These are phyloP conservation scores for Nissolia schottii DNA, from an alignment of 306 rosid genomes.

Conservation along the genomic window DNA sequence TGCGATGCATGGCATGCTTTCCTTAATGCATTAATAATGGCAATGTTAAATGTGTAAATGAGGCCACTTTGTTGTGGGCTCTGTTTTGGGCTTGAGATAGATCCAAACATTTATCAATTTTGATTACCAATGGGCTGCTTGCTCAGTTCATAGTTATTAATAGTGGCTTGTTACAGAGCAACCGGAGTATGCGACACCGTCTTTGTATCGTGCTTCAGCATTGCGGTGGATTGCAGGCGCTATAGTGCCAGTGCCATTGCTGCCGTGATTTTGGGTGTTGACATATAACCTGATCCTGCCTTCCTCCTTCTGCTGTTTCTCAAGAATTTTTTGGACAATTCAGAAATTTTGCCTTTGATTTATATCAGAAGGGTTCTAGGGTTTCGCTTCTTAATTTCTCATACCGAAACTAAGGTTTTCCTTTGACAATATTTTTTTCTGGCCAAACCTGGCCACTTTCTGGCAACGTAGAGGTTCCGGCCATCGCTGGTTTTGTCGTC, in stretches of 20 bases:
- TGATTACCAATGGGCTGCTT: constrained; percentile 6
- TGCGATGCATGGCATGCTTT: not conserved
- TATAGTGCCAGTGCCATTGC: not conserved
- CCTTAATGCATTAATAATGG: not conserved
- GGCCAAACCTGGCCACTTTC: too few species aligned
- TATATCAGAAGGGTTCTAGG: not conserved
- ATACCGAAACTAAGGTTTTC: not conserved
- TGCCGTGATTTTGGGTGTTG: not conserved
- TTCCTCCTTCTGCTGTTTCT: not conserved
- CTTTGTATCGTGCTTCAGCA: not conserved
- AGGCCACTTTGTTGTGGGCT: not conserved
- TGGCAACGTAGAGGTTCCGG: too few species aligned
- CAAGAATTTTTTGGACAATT: not conserved
- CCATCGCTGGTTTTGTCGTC: too few species aligned
- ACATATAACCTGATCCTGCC: not conserved
- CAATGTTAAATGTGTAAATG: not conserved
- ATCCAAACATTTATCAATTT: not conserved
- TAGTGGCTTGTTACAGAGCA: not conserved
- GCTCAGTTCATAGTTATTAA: not conserved
- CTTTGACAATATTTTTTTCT: too few species aligned
- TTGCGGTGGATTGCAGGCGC: not conserved
- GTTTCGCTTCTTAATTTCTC: not conserved
- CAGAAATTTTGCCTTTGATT: not conserved
- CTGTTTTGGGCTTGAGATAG: not conserved
- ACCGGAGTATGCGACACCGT: not conserved